Evolutionary conservation across 768 basidiomycete genomes (phyloP).

Genomic region (Lactarius deliciosus): DNA sequence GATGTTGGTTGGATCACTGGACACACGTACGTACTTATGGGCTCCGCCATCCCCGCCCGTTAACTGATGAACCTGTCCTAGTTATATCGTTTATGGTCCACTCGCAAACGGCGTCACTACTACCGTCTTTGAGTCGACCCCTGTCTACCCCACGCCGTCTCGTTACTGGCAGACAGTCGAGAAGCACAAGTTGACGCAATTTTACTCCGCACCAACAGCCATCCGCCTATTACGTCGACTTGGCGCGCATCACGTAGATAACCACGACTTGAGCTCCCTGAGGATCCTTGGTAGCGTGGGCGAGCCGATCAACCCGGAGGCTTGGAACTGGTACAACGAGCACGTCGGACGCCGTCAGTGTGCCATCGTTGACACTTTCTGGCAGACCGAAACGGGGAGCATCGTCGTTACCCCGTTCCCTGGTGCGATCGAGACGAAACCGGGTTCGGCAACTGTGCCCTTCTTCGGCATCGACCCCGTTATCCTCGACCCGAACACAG

Average conservation of each 20-base stretch:
- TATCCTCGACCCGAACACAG: conserved; percentile 82
- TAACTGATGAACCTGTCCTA: conserved; percentile 30
- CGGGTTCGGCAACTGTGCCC: conserved; percentile 94
- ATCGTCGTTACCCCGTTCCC: conserved; percentile 95
- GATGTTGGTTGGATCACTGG: conserved; percentile 99
- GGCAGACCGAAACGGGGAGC: conserved; percentile 98
- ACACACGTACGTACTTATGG: conserved; percentile 58
- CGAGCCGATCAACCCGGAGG: conserved; percentile 98
- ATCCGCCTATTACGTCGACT: conserved; percentile 87
- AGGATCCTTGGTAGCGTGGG: conserved; percentile 92
- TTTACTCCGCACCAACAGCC: conserved; percentile 94
- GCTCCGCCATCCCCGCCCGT: too few relatives aligned
- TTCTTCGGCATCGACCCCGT: conserved; percentile 94
- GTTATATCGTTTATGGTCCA: conserved; percentile 95
- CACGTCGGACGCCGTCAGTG: conserved; percentile 86
- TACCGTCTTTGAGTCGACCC: conserved; percentile 93
- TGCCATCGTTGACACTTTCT: conserved; percentile 93
- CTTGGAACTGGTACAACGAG: conserved; percentile 99
- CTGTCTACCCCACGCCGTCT: conserved; percentile 92
- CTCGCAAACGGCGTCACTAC: conserved; percentile 83
- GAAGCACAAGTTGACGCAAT: conserved; percentile 91
- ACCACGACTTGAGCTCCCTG: conserved; percentile 76
- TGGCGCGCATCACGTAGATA: conserved; percentile 82
- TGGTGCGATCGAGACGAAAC: conserved; percentile 93
- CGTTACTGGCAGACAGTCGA: conserved; percentile 97